phyloP scores from a whole-genome alignment of 2,329 filamentous ascomycete species.

The Cladobotryum protrusum region DNA sequence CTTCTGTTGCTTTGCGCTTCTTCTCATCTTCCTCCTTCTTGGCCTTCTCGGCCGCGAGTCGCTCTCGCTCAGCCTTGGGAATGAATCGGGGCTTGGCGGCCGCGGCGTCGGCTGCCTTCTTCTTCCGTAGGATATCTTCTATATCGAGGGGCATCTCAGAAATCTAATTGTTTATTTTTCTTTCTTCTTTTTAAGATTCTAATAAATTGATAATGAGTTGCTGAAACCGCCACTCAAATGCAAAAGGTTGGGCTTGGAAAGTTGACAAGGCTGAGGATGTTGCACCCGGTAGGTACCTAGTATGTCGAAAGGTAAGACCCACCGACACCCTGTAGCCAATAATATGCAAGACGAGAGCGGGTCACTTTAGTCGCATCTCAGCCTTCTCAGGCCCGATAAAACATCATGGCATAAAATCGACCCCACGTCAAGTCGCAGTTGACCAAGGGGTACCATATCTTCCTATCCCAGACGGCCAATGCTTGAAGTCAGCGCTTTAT shows the following conservation, averaged over 20 bases:
- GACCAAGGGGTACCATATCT: not conserved
- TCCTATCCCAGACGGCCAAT: conserved; percentile 3
- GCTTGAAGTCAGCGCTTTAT: conserved; percentile 1
- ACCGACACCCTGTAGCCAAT: not conserved
- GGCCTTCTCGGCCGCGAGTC: conserved; percentile 70
- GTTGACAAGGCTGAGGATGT: conserved; percentile 11
- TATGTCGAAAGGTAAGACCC: not conserved
- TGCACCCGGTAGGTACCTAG: no score
- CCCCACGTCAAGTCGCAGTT: no score
- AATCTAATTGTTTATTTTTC: not conserved
- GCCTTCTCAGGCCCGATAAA: conserved; percentile 12
- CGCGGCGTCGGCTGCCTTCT: conserved; percentile 77
- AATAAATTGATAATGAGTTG: not conserved
- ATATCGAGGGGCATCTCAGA: conserved; percentile 58
- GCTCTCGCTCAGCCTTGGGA: conserved; percentile 75
- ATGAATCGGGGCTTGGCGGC: conserved; percentile 85
- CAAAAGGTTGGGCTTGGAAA: not conserved
- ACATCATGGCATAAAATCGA: not conserved
- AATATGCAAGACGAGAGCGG: not conserved
- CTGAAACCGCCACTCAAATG: not conserved
- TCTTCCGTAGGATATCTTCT: conserved; percentile 78
- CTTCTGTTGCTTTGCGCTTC: conserved; percentile 39
- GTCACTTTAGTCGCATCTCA: conserved; percentile 8
- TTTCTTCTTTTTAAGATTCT: not conserved
- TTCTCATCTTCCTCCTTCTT: conserved; percentile 61